Conservation (phyloP, 176 grass and related monocot genomes). For the Pontederia paniculata region DNA sequence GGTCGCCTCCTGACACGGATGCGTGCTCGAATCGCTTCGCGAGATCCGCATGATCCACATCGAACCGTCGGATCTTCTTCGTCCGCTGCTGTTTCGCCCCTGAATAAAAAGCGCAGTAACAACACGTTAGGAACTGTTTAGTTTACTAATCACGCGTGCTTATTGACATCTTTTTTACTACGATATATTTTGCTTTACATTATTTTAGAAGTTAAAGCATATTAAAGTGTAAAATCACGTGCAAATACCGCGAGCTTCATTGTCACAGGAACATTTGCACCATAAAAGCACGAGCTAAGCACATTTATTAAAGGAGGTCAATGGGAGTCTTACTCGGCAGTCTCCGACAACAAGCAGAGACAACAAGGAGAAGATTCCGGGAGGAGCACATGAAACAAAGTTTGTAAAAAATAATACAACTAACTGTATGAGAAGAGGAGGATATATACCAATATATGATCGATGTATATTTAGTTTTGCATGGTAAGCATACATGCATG, state of each 20-base stretch:
- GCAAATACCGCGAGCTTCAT: no score
- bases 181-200: not conserved
- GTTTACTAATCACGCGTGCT: not conserved
- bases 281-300: no score
- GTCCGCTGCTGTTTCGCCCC: constrained; percentile 39
- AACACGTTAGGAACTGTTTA: not conserved
- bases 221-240: no score
- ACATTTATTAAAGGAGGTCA: no score
- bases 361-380: constrained; percentile 14
- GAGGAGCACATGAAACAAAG: constrained; percentile 9
- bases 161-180: not conserved
- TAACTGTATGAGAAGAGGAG: not conserved
- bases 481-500: no score
- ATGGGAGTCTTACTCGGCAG: no score
- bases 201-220: no score
- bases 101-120: constrained; percentile 1
- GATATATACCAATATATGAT: no score
- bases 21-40: constrained; percentile 23
- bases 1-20: not conserved
- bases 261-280: no score
- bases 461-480: no score
- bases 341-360: constrained; percentile 2
- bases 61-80: constrained; percentile 43
- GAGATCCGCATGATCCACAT: constrained; percentile 26
- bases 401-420: not conserved